A percentile compares a stretch with the other conserved stretches of the same genome.
These are phyloP conservation scores for Musa troglodytarum DNA, from an alignment of 176 grass and related monocot species.

Conservation along the genomic window DNA sequence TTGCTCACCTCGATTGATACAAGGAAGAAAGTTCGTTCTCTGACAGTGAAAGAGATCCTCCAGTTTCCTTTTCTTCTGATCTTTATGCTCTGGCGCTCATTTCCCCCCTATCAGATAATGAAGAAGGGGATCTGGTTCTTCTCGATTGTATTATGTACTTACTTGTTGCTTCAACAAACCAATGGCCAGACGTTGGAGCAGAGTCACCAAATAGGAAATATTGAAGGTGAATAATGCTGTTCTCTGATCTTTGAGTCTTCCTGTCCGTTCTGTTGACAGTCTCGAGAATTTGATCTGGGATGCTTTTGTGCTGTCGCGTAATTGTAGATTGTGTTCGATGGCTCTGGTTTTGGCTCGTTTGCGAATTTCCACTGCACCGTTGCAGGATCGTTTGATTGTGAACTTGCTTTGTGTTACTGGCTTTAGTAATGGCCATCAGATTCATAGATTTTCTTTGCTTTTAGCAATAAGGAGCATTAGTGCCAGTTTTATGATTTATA, in stretches of 20 bases:
- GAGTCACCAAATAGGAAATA: not conserved
- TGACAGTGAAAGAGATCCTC: not conserved
- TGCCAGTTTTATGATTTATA: not conserved
- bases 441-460: not conserved
- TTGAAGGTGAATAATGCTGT: not conserved
- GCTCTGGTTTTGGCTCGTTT: not conserved
- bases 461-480: not conserved
- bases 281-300: not conserved
- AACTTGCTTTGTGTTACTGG: no score
- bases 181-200: not conserved
- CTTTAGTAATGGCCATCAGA: not conserved
- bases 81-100: no score
- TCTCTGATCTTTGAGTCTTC: not conserved
- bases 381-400: not conserved
- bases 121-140: not conserved
- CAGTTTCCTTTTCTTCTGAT: not conserved
- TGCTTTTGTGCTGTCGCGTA: not conserved
- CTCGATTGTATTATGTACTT: not conserved
- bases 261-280: not conserved
- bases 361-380: not conserved
- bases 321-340: not conserved
- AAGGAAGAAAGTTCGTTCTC: no score
- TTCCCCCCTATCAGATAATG: not conserved
- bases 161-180: not conserved
- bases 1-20: no score